Evolutionary conservation across 768 basidiomycete species (phyloP).

Genomic region (Postia placenta): DNA sequence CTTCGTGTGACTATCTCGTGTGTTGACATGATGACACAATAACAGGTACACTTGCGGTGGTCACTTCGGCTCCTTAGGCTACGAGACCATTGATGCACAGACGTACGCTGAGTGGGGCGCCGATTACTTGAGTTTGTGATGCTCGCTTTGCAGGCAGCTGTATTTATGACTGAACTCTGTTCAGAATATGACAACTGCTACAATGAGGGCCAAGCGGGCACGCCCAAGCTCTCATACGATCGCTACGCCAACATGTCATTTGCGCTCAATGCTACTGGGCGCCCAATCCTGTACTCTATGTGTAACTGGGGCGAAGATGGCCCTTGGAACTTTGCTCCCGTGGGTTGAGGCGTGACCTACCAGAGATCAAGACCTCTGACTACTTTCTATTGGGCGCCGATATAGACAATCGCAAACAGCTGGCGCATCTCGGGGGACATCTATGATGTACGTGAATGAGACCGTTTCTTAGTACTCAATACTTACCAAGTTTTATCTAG

Average conservation of each 20-base stretch:
- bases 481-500: conserved; percentile 10
- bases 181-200: conserved; percentile 35
- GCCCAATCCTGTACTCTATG: conserved; percentile 34
- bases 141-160: too few species aligned
- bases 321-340: conserved; percentile 34
- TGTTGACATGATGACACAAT: too few species aligned
- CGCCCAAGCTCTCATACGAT: conserved; percentile 29
- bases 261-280: conserved; percentile 32
- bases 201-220: conserved; percentile 32
- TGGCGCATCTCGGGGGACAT: conserved; percentile 28
- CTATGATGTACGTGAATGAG: conserved; percentile 18
- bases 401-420: conserved; percentile 24
- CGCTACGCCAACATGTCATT: conserved; percentile 31
- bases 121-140: conserved; percentile 28
- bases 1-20: too few species aligned
- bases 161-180: not conserved
- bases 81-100: conserved; percentile 35
- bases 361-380: too few species aligned
- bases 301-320: conserved; percentile 37
- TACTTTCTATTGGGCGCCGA: not conserved
- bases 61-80: conserved; percentile 33
- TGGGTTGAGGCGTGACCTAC: conserved; percentile 10
- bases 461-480: not conserved
- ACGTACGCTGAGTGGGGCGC: conserved; percentile 34
- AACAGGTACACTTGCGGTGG: conserved; percentile 30